Evolutionary conservation across 768 basidiomycete genomes (phyloP), one percentile per base, ranked within the genome.

Genomic region (Hygrocybe coccinea): DNA sequence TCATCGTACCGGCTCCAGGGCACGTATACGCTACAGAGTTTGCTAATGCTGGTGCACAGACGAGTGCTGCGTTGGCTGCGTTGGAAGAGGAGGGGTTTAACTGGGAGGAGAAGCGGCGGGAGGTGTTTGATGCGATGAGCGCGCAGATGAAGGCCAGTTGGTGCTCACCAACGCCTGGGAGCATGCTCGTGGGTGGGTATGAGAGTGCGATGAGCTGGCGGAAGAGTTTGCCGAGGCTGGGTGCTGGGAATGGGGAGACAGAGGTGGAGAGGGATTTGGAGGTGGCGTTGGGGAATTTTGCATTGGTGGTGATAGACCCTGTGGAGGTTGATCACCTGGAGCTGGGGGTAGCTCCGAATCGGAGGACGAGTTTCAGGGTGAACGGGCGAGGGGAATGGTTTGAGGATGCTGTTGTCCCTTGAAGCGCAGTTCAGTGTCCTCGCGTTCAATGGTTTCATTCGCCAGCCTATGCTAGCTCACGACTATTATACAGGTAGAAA

Each of bases 231-330:
- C 54, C 29, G n/a, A 25, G 12, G 29, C 74, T 65, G 1, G 75
- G 79, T 38, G 74, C 71, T 49, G 74, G 73, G 45, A 60, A 62
- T 14, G 69, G 67, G 41, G 74, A 67, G 36, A 76, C 76, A 52
- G 70, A 74, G 58, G 76, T 71, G n/a, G 70, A 70, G 69, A 67
- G 64, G 66, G 71, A 78, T 51, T 74, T 80, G 74, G 75, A 80
- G 51, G 65, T 50, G 35, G 86, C 90, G 33, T 66, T 87, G 57
- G 60, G 67, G 8, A 87, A 89, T 63, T 92, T 91, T 60, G 82
- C 86, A 15, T 66, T 93, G 63, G 61, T 92, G 39, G 66, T 90
- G 10, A 71, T 93, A 29, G 89, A 92, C 62, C 86, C 89, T 1
- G 62, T 70, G 1, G 77, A 80, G 52, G 81, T 91, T 34, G 91